Evolutionary conservation across 306 rosid species (phyloP), one percentile per base, ranked within the genome.

Genomic region (Rubus parviflorus): DNA sequence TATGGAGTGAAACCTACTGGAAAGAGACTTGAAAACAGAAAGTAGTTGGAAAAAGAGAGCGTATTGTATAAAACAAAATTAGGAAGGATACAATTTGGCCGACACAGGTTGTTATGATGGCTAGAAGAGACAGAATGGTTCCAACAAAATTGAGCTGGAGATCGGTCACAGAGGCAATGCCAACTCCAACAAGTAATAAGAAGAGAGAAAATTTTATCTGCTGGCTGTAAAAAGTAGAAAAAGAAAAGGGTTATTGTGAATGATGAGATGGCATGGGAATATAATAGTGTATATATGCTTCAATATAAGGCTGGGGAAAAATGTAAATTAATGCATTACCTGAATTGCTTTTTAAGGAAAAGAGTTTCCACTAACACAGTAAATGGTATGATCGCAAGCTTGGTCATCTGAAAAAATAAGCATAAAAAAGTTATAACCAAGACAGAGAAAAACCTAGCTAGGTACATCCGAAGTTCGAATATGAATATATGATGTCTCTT

Each of bases 311-410:
- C 70, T 38, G 13, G 48, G 47, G 25, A 19, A 30, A 30, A 30
- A 30, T 30, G 35, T 16, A 38, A 70, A 23, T 74, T 77, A 66
- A 30, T 69, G 23, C 64, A 37, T 81, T 77, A 95, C 97, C 99
- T 95, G 92, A 95, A 95, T 77, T 92, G 93, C 78, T 92, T 95
- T 74, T 90, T 89, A 60, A 95, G 83, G 80, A 90, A 90, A 69
- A 88, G 10, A 35, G 97, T 95, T 85, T 95, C 99, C 63, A 92
- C 75, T 43, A 95, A 68, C 48, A 95, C 97, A 4, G 99, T 95
- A 84, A 95, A 95, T 62, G 99, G 99, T 85, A 95, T 95, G 79
- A 95, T 90, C 72, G 99, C 99, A 82, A 95, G 99, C 86, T 95
- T 95, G 65, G 99, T 95, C 99, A 95, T 95, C 99, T 95, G 89